phyloP scores from a whole-genome alignment of 2,329 filamentous ascomycete species.

The Phialemoniopsis sp. region DNA sequence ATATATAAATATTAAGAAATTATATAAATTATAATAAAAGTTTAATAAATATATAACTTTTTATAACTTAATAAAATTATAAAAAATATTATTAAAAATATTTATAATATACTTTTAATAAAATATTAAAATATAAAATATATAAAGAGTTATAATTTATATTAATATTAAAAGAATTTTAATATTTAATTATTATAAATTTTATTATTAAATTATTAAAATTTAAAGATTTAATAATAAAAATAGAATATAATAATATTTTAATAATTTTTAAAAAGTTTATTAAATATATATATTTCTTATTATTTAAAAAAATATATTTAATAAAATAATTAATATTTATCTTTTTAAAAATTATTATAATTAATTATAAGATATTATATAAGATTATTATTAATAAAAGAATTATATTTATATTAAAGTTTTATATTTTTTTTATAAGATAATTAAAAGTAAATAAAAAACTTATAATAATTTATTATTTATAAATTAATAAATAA shows the following conservation, averaged over 20 bases:
- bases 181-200: not conserved
- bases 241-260: not conserved
- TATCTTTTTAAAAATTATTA: not conserved
- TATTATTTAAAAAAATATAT: not conserved
- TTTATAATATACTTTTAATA: not conserved
- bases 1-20: not conserved
- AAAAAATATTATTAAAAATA: not conserved
- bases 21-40: not conserved
- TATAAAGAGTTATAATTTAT: not conserved
- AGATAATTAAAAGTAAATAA: not conserved
- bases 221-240: not conserved
- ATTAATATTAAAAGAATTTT: not conserved
- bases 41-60: not conserved
- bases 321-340: not conserved
- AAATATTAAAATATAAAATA: not conserved
- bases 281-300: not conserved
- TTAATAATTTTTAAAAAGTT: not conserved
- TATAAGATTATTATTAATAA: not conserved
- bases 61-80: not conserved
- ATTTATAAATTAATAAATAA: not conserved
- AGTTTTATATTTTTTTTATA: not conserved
- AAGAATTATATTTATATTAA: not conserved
- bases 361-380: not conserved
- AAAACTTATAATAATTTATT: not conserved
- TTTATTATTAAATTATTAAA: not conserved